These are phyloP conservation scores for Xylaria sp. DNA, from an alignment of 2,329 filamentous ascomycete genomes.

Conservation along the genomic window DNA sequence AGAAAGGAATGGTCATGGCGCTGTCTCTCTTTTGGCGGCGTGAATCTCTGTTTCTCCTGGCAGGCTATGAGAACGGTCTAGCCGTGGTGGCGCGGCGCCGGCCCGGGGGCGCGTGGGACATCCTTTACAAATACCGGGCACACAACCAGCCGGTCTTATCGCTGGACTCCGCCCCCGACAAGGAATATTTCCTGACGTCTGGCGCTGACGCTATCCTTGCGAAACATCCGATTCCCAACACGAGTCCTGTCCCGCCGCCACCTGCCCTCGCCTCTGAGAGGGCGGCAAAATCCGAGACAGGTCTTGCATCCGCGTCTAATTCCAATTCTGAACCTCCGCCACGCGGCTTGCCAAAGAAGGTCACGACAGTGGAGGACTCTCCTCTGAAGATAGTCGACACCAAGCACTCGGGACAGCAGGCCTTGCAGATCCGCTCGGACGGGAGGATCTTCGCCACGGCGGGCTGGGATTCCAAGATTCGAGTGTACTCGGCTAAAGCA, in stretches of 20 bases:
- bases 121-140: constrained; percentile 67
- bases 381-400: constrained; percentile 72
- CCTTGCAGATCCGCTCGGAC: constrained; percentile 77
- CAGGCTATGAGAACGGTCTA: constrained; percentile 86
- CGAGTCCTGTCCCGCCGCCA: constrained; percentile 14
- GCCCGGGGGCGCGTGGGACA: constrained; percentile 50
- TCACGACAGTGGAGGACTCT: constrained; percentile 42
- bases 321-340: constrained; percentile 6
- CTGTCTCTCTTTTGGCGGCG: constrained; percentile 64
- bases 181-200: constrained; percentile 74
- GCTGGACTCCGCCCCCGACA: constrained; percentile 58
- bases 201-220: constrained; percentile 80
- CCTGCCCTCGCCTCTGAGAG: not conserved
- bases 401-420: constrained; percentile 89
- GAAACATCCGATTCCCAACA: constrained; percentile 69
- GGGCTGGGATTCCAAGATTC: constrained; percentile 84
- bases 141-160: constrained; percentile 86
- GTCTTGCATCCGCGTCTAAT: constrained; percentile 26
- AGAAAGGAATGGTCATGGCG: constrained; percentile 88
- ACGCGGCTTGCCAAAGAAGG: constrained; percentile 18
- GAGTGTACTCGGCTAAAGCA: constrained; percentile 81
- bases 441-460: constrained; percentile 85
- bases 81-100: constrained; percentile 67
- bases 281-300: constrained; percentile 6
- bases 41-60: constrained; percentile 64